Base-by-base conservation (phyloP, 148 eudicot genomes). In the Rhododendron ovatum region DNA sequence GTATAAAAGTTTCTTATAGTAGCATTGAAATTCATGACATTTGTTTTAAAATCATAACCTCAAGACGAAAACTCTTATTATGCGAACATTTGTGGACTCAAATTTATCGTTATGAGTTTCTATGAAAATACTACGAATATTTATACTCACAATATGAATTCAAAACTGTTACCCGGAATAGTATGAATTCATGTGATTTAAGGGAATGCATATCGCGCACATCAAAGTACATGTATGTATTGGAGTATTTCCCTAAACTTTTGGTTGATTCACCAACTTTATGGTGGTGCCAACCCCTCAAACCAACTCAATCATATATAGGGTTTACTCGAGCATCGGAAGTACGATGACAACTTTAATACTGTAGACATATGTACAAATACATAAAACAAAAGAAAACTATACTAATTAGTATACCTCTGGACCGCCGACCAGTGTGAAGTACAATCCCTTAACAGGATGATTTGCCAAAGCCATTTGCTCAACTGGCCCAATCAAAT, bases 401-500 rank as follows among this genome's bases (percentile, higher is more conserved):
- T 41, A 0, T 41, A 41, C 45, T 41, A 6, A 11, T 69, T 8
- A 4, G 61, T 2, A 18, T 90, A 95, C 98, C 98, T 85, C 89
- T 15, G 95, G 98, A 43, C 78, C 80, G 17, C 96, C 96, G 33
- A 73, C 91, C 43, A 90, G 91, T 85, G 90, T 89, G 87, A 90
- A 93, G 82, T 95, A 93, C 18, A 93, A 51, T 80, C 98, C 96
- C 88, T 86, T 92, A 18, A 90, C 17, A 0, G 94, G 94, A 43
- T 93, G 94, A 85, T 91, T 87, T 41, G 89, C 91, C 78, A 95
- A 73, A 14, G 92, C 81, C 90, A 95, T 88, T 82, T 87, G 77
- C 86, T 95, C 96, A 13, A 90, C 82, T 8, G 96, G 96, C 17
- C 98, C 96, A 8, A 92, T 91, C 85, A 95, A 33, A 84, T 93